Evolutionary conservation across 148 eudicot species (phyloP), one percentile per base, ranked within the genome.

Genomic region (Dysphania ambrosioides): DNA sequence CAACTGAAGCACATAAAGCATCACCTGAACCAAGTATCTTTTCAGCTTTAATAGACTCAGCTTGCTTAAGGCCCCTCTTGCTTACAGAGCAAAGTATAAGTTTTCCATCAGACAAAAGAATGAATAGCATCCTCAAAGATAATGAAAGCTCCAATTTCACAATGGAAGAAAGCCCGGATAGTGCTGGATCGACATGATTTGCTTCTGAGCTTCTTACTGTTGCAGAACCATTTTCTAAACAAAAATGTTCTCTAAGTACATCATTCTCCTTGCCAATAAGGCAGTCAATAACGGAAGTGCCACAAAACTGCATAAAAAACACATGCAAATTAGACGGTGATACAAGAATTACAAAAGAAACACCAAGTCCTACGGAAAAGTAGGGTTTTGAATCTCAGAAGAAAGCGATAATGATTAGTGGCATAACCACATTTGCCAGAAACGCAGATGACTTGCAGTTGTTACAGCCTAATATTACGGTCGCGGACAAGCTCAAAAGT

Each of bases 1-100:
- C 90, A 56, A 92, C 72, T 64, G 99, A 90, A 78, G 85, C 84
- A 81, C 96, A 95, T 49, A 87, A 85, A 77, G 90, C 96, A 81
- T 95, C 97, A 72, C 88, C 84, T 49, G 92, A 82, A 64, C 89
- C 91, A 80, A 93, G 76, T 21, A 72, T 61, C 85, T 79, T 90
- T 80, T 90, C 99, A 75, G 89, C 83, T 85, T 79, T 88, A 71
- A 95, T 75, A 66, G 89, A 82, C 31, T 90, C 98, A 29, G 85
- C 53, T 75, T 87, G 92, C 82, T 85, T 95, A 44, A 95, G 79
- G 44, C 99, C 97, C 83, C 85, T 88, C 83, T 95, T 95, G 79
- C 89, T 90, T 49, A 90, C 83, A 76, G 94, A 87, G 81, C 97
- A 95, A 76, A 84, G 58, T 62, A 90, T 66, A 63, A 95, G 89